Evolutionary conservation across 805 yeast genomes (phyloP), one percentile per base, ranked within the genome.

Genomic region (Saccharomyces kudriavzevii): DNA sequence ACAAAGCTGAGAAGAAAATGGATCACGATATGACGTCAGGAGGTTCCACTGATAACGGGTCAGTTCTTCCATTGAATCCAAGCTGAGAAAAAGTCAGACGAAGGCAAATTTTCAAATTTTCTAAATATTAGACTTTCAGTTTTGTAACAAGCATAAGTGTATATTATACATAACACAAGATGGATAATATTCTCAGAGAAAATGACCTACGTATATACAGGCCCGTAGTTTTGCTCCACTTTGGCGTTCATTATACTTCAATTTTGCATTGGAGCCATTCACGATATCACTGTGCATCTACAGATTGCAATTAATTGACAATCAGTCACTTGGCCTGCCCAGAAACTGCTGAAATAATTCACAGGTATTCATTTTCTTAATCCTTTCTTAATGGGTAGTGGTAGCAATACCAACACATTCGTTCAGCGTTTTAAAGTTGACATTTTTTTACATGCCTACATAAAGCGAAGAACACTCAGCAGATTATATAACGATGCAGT

Each of bases 21-120:
- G 46, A 24, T 17, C 43, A 35, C 10, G 48, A 47, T 30, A 27
- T 24, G 47, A 30, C 43, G 24, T 35, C 43, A 17, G 43, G 43
- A 17, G 43, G 43, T 17, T 35, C 43, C 17, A 35, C 43, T 4
- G 58, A 49, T 30, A 48, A 48, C 17, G 58, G 53, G 26, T 46
- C 54, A 14, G 47, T 53, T 30, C 43, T 57, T 47, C 60, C 60
- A 14, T 51, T 57, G 49, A 57, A 57, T 47, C 60, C 60, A 17
- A 57, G 60, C 51, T 57, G 35, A 52, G 50, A 35, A n/a, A 17
- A 17, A 22, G 8, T n/a, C 24, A 2, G 9, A 17, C 6, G 17
- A 17, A 17, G 24, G 9, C 24, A 17, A 35, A 17, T 35, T 14
- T 11, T 30, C 17, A 11, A 35, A 35, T 2, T 35, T 11, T 30